Base-by-base conservation (phyloP, 1,139 yeast species). In the Pichia sp. region DNA sequence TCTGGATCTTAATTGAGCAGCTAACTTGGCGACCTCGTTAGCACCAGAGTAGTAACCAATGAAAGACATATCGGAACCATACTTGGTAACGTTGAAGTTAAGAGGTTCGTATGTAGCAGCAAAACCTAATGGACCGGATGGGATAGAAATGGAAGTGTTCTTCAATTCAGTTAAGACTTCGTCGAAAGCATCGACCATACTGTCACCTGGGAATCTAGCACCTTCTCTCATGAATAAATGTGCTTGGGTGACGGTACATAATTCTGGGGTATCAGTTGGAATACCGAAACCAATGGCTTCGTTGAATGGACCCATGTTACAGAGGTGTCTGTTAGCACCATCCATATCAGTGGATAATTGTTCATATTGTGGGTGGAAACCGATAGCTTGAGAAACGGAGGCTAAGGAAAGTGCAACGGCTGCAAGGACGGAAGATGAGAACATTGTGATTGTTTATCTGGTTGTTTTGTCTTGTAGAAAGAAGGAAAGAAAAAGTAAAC, bases 211-310 rank as follows among this genome's bases (percentile, higher is more conserved):
- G 60, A 71, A 84, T 58, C 91, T 70, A 58, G 82, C 89, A 17
- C 90, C 91, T 55, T 84, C 90, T 59, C 91, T 75, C 54, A 74
- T 71, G 37, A 78, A 64, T 54, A 79, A 64, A 53, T 80, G 83
- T n/a, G 81, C 86, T 62, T 82, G 89, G 50, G 79, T 80, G 42
- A 83, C 68, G 6, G 67, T 61, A 61, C 88, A 81, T 40, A 70
- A 71, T 2, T 61, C 69, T 11, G 90, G 90, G 2, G 69, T 58
- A 20, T 66, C 69, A 11, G 68, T 58, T 43, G 64, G 59, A 44
- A 75, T 67, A 22, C 79, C 79, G 42, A 54, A 67, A 19, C 74
- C 72, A 9, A 63, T 61, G 35, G 68, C 65, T 32, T 66, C 58
- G 34, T 66, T 54, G 50, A 62, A 72, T 9, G 78, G 77, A 6